Percentiles rank a stretch among this genome's conserved stretches.
Evolutionary conservation across 1,284 basidiomycete species (phyloP).

Genomic region (Boletus coffeatus): DNA sequence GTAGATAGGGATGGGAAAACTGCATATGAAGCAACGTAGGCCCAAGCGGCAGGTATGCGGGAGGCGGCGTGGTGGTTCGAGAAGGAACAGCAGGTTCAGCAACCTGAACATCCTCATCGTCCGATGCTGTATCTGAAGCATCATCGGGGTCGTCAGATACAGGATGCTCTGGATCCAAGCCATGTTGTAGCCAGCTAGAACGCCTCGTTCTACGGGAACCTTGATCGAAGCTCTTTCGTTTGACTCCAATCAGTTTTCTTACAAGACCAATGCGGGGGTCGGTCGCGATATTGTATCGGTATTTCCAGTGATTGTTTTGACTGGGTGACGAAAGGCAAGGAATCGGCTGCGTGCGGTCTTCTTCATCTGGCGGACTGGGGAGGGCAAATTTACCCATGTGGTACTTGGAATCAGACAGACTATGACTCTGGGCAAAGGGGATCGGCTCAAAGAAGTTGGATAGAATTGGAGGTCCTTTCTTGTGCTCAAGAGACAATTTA

Average conservation of each 20-base stretch:
- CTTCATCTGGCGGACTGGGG: slow-evolving; percentile 53
- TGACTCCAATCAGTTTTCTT: slow-evolving; percentile 57
- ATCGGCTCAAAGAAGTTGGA: slow-evolving; percentile 57
- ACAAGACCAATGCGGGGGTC: slow-evolving; percentile 65
- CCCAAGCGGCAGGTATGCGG: slow-evolving; percentile 62
- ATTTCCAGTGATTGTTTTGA: slow-evolving; percentile 37
- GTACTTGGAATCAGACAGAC: slow-evolving; percentile 64
- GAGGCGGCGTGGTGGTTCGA: slow-evolving; percentile 62
- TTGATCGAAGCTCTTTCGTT: slow-evolving; percentile 44
- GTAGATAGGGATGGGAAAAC: slow-evolving; percentile 55
- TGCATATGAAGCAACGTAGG: slow-evolving; percentile 58
- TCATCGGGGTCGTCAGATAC: slow-evolving; percentile 22
- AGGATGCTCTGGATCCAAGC: slow-evolving; percentile 32
- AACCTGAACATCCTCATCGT: slow-evolving; percentile 34
- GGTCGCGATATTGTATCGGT: slow-evolving; percentile 50
- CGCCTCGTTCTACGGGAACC: slow-evolving; percentile 27
- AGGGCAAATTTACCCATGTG: slow-evolving; percentile 68
- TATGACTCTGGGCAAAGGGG: slow-evolving; percentile 58
- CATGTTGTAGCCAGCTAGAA: slow-evolving; percentile 35
- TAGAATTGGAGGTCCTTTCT: slow-evolving; percentile 6
- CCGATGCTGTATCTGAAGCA: slow-evolving; percentile 34
- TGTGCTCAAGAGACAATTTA: slow-evolving; percentile 30
- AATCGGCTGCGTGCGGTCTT: slow-evolving; percentile 33
- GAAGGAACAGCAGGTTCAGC: slow-evolving; percentile 34
- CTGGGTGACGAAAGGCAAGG: slow-evolving; percentile 12